Evolutionary conservation across 306 rosid genomes (phyloP).

Genomic region (Dalbergia oliveri): DNA sequence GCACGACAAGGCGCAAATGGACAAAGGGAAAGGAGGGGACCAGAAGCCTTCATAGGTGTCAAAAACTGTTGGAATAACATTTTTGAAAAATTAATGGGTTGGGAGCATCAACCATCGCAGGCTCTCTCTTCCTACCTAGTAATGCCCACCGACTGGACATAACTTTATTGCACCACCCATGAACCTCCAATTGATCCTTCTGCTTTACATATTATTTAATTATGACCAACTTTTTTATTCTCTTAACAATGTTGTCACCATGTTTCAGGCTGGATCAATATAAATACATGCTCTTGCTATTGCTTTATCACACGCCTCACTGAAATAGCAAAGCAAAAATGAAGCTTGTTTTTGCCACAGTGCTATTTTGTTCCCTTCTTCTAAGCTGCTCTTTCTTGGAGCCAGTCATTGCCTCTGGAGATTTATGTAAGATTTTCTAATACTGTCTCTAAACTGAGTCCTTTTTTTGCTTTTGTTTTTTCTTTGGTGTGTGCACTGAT

Average conservation of each 20-base stretch:
- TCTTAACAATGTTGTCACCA: not conserved
- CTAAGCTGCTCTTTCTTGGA: conserved; percentile 56
- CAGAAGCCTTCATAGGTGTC: conserved; percentile 9
- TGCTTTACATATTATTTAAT: not conserved
- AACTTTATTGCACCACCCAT: not conserved
- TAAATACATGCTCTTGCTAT: conserved; percentile 35
- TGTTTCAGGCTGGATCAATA: conserved; percentile 28
- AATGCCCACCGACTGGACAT: conserved; percentile 28
- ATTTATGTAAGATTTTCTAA: conserved; percentile 47
- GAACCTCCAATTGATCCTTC: not conserved
- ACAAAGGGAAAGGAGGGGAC: conserved; percentile 45
- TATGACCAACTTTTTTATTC: conserved; percentile 1
- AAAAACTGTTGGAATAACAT: conserved; percentile 31
- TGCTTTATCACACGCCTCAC: too few species aligned
- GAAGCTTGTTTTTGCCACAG: conserved; percentile 53
- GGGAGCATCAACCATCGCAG: conserved; percentile 35
- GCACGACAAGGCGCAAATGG: not conserved
- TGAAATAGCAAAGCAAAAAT: conserved; percentile 33
- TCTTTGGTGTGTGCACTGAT: not conserved
- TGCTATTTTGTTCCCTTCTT: conserved; percentile 61
- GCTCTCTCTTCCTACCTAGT: conserved; percentile 28
- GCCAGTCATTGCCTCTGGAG: conserved; percentile 47
- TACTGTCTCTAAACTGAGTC: not conserved
- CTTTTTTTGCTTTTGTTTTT: not conserved
- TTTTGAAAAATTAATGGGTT: not conserved